Evolutionary conservation across 2,329 filamentous ascomycete species (phyloP), one percentile per base, ranked within the genome.

Genomic region (Lecanosticta acicola): DNA sequence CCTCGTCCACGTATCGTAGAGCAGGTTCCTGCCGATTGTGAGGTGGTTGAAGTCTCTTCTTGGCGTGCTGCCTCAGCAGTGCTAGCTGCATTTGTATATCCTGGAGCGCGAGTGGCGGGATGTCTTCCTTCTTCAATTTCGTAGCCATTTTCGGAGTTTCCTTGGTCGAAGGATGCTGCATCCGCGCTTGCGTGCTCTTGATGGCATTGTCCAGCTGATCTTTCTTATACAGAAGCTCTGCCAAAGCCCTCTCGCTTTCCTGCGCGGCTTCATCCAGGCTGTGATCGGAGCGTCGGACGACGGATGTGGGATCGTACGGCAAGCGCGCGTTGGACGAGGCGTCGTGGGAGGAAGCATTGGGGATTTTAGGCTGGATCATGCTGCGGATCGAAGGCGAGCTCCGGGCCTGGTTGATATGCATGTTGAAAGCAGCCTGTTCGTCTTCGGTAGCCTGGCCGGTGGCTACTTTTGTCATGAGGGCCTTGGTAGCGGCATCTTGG

Each of bases 381-480:
- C 45, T 45, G 24, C 34, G 38, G 33, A 45, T 48, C 21, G 45
- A 46, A 2, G 48, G 53, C 19, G 40, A 33, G 16, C 43, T 43
- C 17, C 49, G 39, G 3, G 49, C 46, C 17, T 48, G 18, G n/a
- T 34, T 38, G 16, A 57, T 43, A 36, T 55, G 50, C 26, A 54
- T 42, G 19, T 49, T 34, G 43, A 56, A 58, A 7, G 39, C 43
- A 13, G 40, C 45, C 38, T 43, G 43, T 34, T 59, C 55, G n/a
- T 45, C 50, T 11, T 47, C 20, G 13, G 47, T 59, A 2, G 58
- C 55, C 4, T 47, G 21, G 1, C 56, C 58, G 1, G 53, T 57
- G 8, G 55, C 55, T 2, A 60, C 45, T 20, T 51, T 52, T 20
- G 43, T 53, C 56, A 60, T 60, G 16, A 59, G 33, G 11, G 34